Evolutionary conservation across 352 stramenopile species (phyloP).

Genomic region (Phytopythium helicoides): DNA sequence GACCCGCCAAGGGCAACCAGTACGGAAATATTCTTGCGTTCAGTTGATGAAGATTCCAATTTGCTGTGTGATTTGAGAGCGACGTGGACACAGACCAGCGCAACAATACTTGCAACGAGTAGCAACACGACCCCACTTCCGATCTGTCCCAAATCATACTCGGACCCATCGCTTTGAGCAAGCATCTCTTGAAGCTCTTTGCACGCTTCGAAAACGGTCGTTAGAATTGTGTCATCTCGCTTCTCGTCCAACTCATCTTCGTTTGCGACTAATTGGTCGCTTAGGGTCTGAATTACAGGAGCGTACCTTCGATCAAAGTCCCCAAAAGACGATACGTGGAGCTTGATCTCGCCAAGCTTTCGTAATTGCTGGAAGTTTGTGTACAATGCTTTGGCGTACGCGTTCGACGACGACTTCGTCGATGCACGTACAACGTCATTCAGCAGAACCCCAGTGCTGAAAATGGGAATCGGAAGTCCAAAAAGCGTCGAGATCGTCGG

Average conservation of each 20-base stretch:
- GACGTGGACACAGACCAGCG: constrained; percentile 8
- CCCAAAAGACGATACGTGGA: constrained; percentile 20
- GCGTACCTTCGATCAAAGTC: constrained; percentile 32
- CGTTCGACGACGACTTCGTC: not conserved
- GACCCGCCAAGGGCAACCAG: constrained; percentile 10
- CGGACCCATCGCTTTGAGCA: constrained; percentile 63
- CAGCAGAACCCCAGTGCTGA: constrained; percentile 68
- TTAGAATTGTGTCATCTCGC: constrained; percentile 8
- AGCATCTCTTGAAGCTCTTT: constrained; percentile 48
- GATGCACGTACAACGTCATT: constrained; percentile 49
- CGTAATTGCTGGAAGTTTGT: constrained; percentile 65
- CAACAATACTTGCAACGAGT: constrained; percentile 19
- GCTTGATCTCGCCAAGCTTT: constrained; percentile 44
- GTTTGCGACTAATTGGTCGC: constrained; percentile 5
- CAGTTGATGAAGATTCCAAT: not conserved
- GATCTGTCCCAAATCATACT: constrained; percentile 56
- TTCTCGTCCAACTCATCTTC: constrained; percentile 2
- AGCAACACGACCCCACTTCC: constrained; percentile 37
- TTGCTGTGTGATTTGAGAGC: not conserved
- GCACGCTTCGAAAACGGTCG: constrained; percentile 31
- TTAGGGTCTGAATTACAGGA: constrained; percentile 16
- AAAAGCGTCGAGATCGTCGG: constrained; percentile 80
- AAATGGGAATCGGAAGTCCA: constrained; percentile 57
- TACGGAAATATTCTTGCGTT: not conserved
- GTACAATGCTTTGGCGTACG: constrained; percentile 32